phyloP scores from a whole-genome alignment of 176 grass and related monocot genomes.

The Tuctoria greenei region DNA sequence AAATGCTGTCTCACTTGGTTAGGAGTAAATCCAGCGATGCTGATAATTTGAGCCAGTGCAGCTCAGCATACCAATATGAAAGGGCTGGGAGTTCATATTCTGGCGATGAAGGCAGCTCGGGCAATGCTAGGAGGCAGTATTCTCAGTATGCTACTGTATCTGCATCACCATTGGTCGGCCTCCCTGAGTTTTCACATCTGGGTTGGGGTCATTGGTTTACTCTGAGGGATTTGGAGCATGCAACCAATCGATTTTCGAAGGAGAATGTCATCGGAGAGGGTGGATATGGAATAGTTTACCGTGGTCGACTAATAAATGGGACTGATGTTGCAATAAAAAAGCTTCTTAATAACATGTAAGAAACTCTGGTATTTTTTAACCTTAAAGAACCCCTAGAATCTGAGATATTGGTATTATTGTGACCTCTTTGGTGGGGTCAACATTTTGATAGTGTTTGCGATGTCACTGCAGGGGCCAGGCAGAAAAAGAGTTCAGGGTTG shows the following conservation, averaged over 20 bases:
- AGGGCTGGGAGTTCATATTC: slow-evolving; percentile 55
- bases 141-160: slow-evolving; percentile 36
- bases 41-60: slow-evolving; percentile 63
- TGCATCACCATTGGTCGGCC: slow-evolving; percentile 48
- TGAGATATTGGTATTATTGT: not conserved
- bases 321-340: slow-evolving; percentile 34
- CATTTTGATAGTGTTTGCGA: not conserved
- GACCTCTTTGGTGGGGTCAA: slow-evolving; percentile 3
- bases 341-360: slow-evolving; percentile 39
- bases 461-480: slow-evolving; percentile 22
- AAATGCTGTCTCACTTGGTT: slow-evolving; percentile 33
- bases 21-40: slow-evolving; percentile 51
- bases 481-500: slow-evolving; percentile 38
- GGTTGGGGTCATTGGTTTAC: slow-evolving; percentile 56
- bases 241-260: slow-evolving; percentile 31
- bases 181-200: slow-evolving; percentile 59
- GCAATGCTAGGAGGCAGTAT: slow-evolving; percentile 36
- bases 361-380: not conserved
- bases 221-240: slow-evolving; percentile 25
- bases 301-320: slow-evolving; percentile 25
- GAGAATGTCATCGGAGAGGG: slow-evolving; percentile 33
- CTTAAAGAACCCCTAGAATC: not conserved
- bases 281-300: slow-evolving; percentile 29
- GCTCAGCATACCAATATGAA: slow-evolving; percentile 62
- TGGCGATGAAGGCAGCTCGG: slow-evolving; percentile 46